Evolutionary conservation across 2,329 filamentous ascomycete species (phyloP).

Genomic region (Calonectria naviculata): DNA sequence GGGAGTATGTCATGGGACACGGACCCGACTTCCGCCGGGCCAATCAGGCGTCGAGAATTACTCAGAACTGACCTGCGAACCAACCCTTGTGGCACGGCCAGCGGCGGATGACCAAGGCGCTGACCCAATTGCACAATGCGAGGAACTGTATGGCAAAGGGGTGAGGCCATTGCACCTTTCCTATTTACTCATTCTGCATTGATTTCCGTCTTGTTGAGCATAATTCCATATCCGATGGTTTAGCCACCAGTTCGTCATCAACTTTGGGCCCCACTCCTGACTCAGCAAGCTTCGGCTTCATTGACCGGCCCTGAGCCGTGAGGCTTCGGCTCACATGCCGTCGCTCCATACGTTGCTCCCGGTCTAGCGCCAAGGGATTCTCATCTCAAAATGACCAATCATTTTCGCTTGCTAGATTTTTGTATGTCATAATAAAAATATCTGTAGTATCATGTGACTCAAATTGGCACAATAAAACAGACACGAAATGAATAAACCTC

Average conservation of each 20-base stretch:
- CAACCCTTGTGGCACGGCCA: conserved; percentile 27
- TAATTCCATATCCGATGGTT: background rate
- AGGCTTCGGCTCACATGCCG: too few relatives aligned
- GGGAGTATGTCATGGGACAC: conserved; percentile 37
- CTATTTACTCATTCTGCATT: background rate
- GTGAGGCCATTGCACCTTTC: background rate
- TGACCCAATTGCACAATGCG: background rate
- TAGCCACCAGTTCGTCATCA: background rate
- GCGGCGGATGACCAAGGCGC: background rate
- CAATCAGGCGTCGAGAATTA: conserved; percentile 50
- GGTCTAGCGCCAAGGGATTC: too few relatives aligned
- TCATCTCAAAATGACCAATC: too few relatives aligned
- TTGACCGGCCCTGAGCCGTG: too few relatives aligned
- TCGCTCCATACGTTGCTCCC: too few relatives aligned
- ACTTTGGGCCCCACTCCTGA: background rate
- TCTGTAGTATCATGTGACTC: too few relatives aligned
- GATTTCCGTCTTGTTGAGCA: background rate
- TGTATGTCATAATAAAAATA: too few relatives aligned
- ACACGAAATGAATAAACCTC: too few relatives aligned
- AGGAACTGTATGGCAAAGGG: background rate
- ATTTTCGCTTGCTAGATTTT: too few relatives aligned
- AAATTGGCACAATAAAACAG: too few relatives aligned
- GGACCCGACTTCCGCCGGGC: conserved; percentile 47
- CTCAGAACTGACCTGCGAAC: conserved; percentile 35
- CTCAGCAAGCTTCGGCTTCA: too few relatives aligned